Base-by-base conservation (phyloP, 805 yeast species). In the Cyberlindnera euphorbiae region DNA sequence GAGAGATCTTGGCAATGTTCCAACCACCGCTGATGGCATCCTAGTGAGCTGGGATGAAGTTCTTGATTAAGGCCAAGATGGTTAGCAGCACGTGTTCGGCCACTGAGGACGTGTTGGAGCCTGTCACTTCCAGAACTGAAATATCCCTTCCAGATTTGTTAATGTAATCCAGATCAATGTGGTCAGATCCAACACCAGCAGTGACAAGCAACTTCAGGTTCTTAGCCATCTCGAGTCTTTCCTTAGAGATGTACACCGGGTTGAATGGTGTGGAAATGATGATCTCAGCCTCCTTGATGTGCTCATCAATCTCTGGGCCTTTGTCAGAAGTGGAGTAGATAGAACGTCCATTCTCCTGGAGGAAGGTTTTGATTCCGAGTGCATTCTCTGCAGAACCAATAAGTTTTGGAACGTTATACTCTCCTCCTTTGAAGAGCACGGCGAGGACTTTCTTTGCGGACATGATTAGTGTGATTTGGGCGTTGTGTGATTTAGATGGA, bases 141-240 rank as follows among this genome's bases (percentile, higher is more conserved):
- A 83, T 74, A 44, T 75, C 71, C 41, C 66, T 64, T 46, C 73
- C 77, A 48, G 77, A 74, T 46, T 85, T 78, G 49, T 63, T 57
- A 50, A 64, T 65, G 49, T 82, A 82, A 47, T 71, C 71, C 50
- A 83, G 68, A 53, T 82, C 90, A 44, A 82, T 69, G 60, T 83
- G 93, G 57, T 83, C 93, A 15, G 87, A 79, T 10, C 94, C 94
- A 41, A 83, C 88, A 50, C 93, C 94, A 8, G 94, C 94, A 32
- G 89, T 83, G 49, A 82, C 69, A 42, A 79, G 66, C 34, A 80
- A 55, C 65, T 81, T 82, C 60, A 83, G 70, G 35, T 79, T 81
- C 57, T 78, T 77, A 23, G 90, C 89, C 53, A 73, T 71, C 33
- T 65, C 76, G 45, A 83, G 70, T 52, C 90, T 71, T 49, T 77